Conservation (phyloP, 2,329 filamentous ascomycete genomes). For the Fusarium sp. region DNA sequence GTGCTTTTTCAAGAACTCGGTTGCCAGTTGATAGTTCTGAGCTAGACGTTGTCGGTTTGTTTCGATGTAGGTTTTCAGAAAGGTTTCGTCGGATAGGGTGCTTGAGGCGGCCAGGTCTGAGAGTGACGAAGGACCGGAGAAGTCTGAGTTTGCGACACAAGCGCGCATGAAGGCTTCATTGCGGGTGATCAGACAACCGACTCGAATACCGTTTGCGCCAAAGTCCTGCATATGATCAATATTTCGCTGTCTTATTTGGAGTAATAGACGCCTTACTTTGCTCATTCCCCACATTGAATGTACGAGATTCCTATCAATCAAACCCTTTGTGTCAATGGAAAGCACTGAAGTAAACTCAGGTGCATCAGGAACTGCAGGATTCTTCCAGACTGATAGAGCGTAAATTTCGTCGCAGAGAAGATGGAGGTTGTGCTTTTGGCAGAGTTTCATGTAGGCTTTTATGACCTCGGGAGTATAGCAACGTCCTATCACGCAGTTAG, state of each 20-base stretch:
- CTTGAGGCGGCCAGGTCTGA: neutral
- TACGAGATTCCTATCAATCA: neutral
- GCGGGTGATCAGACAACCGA: neutral
- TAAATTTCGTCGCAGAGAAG: constrained; percentile 3
- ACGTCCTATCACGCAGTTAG: neutral
- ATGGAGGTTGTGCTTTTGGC: neutral
- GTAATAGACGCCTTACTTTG: neutral
- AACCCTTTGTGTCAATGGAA: accelerated
- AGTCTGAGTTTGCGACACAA: neutral
- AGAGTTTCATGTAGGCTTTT: neutral
- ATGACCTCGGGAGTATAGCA: neutral
- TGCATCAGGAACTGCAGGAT: neutral
- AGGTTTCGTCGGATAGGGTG: neutral
- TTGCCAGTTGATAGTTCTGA: neutral
- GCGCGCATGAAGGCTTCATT: neutral
- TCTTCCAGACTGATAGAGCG: constrained; percentile 4
- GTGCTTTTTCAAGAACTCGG: neutral
- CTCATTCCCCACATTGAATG: constrained; percentile 1
- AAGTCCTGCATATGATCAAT: neutral
- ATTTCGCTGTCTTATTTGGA: too few relatives aligned
- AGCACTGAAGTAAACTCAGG: neutral
- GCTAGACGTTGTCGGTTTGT: neutral
- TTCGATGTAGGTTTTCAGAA: accelerated
- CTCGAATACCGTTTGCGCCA: neutral
- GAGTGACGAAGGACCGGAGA: neutral